These are phyloP conservation scores for Aeschynomene evenia DNA, from an alignment of 306 rosid species.

Conservation along the genomic window DNA sequence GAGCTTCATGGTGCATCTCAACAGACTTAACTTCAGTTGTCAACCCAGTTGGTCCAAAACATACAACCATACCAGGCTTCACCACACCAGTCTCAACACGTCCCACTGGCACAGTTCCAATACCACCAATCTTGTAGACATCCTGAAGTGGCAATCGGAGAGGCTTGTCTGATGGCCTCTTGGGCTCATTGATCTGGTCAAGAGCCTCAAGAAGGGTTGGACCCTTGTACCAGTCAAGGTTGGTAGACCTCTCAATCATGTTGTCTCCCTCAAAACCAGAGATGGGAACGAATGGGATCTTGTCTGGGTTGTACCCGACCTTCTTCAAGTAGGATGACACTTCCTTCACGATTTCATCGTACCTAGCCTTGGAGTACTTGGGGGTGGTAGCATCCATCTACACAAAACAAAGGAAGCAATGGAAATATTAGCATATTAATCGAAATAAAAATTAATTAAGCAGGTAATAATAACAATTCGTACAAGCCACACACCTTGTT, in stretches of 20 bases:
- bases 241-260: slow-evolving; percentile 88
- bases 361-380: slow-evolving; percentile 82
- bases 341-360: slow-evolving; percentile 91
- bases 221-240: slow-evolving; percentile 98
- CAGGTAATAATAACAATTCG: too few relatives aligned
- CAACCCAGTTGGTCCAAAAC: slow-evolving; percentile 75
- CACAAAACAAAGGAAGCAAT: neutral
- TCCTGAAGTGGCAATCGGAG: slow-evolving; percentile 92
- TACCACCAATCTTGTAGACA: slow-evolving; percentile 96
- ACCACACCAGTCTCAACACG: slow-evolving; percentile 82
- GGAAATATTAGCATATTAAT: too few relatives aligned
- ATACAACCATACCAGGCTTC: slow-evolving; percentile 76
- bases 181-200: slow-evolving; percentile 71
- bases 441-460: too few relatives aligned
- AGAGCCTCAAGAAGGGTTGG: slow-evolving; percentile 94
- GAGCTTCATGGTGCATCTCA: slow-evolving; percentile 93
- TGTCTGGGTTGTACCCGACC: slow-evolving; percentile 90
- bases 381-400: slow-evolving; percentile 96
- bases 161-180: slow-evolving; percentile 90
- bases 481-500: slow-evolving; percentile 54
- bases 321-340: slow-evolving; percentile 90
- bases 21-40: slow-evolving; percentile 86
- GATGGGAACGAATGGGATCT: slow-evolving; percentile 82
- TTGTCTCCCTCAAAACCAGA: slow-evolving; percentile 95
- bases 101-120: slow-evolving; percentile 94